These are phyloP conservation scores for Pichia sp. DNA, from an alignment of 1,139 yeast species.

Conservation along the genomic window DNA sequence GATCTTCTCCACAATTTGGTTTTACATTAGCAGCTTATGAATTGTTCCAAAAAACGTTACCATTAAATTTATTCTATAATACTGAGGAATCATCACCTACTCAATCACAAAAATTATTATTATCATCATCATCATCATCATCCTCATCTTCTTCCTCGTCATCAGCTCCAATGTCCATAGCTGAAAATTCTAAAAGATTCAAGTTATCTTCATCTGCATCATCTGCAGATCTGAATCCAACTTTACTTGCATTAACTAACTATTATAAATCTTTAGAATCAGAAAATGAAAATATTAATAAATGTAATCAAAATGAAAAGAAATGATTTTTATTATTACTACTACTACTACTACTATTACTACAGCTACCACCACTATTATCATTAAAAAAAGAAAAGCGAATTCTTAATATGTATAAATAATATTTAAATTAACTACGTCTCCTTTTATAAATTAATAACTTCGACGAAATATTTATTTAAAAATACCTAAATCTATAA, in stretches of 20 bases:
- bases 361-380: background rate
- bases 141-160: background rate
- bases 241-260: conserved; percentile 18
- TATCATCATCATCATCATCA: background rate
- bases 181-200: conserved; percentile 26
- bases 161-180: conserved; percentile 9
- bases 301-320: background rate
- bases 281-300: background rate
- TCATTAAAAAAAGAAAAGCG: background rate
- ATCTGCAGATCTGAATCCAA: conserved; percentile 26
- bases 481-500: conserved; percentile 20
- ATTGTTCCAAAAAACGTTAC: conserved; percentile 59
- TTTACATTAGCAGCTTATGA: conserved; percentile 96
- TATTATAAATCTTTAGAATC: conserved; percentile 14
- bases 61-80: conserved; percentile 35
- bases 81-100: conserved; percentile 18
- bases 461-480: background rate
- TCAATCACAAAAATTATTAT: no score
- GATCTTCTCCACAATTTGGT: conserved; percentile 97
- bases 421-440: background rate
- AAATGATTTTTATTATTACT: no score
- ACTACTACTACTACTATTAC: no score
- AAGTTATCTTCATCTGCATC: conserved; percentile 24
- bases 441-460: background rate
- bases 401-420: background rate